These are phyloP conservation scores for Cladophialophora psammophila DNA, from an alignment of 2,329 filamentous ascomycete species.

Conservation along the genomic window DNA sequence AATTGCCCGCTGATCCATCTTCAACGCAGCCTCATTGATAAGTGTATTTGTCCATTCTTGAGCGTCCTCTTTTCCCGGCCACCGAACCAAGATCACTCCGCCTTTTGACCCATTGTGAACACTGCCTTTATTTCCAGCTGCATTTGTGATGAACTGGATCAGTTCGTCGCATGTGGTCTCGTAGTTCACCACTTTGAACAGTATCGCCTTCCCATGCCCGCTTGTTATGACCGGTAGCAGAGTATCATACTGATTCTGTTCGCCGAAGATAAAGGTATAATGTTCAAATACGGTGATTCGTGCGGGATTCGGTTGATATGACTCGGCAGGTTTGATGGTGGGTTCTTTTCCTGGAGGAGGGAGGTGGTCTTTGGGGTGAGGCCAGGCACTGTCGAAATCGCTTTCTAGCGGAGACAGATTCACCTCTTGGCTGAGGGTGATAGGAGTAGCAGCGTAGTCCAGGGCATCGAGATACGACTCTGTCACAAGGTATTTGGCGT, in stretches of 20 bases:
- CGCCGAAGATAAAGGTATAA: constrained; percentile 88
- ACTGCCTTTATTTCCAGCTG: constrained; percentile 74
- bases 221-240: constrained; percentile 77
- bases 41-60: constrained; percentile 74
- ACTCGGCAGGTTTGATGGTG: constrained; percentile 69
- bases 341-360: constrained; percentile 80
- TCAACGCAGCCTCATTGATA: constrained; percentile 71
- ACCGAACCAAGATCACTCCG: constrained; percentile 76
- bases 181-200: constrained; percentile 67
- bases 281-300: constrained; percentile 80
- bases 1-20: constrained; percentile 80
- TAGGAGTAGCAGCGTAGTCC: constrained; percentile 63
- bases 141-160: constrained; percentile 75
- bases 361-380: constrained; percentile 73
- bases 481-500: constrained; percentile 78
- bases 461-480: constrained; percentile 77
- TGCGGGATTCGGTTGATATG: constrained; percentile 72
- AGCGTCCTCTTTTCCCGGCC: constrained; percentile 64
- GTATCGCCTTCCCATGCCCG: constrained; percentile 81
- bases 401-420: constrained; percentile 69
- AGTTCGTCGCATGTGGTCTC: constrained; percentile 77
- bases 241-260: constrained; percentile 75
- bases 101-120: constrained; percentile 71
- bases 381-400: constrained; percentile 83
- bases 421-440: constrained; percentile 59